A percentile compares a stretch with the other conserved stretches of the same genome.
Conservation (phyloP, 2,329 filamentous ascomycete species). For the Emericellopsis atlantica region DNA sequence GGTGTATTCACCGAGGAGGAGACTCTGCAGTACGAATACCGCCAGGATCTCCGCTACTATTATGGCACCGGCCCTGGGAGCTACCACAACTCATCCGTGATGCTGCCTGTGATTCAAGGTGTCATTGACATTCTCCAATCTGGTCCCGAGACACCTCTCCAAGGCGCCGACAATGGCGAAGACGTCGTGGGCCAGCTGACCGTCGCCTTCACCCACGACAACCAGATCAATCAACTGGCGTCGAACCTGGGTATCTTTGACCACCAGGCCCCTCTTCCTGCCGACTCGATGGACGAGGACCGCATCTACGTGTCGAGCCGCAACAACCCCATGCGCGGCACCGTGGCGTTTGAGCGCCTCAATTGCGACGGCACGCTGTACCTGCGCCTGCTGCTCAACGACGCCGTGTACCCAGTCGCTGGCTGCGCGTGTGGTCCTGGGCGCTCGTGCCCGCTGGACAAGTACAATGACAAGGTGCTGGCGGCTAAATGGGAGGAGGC, state of each 20-base stretch:
- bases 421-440: slow-evolving; percentile 43
- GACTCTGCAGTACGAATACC: slow-evolving; percentile 51
- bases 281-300: slow-evolving; percentile 28
- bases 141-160: slow-evolving; percentile 37
- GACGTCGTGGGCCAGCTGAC: slow-evolving; percentile 44
- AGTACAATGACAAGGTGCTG: slow-evolving; percentile 13
- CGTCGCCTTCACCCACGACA: slow-evolving; percentile 52
- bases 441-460: slow-evolving; percentile 31
- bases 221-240: slow-evolving; percentile 50
- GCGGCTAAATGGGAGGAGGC: neutral
- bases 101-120: slow-evolving; percentile 46
- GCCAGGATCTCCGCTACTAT: slow-evolving; percentile 56
- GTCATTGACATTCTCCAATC: slow-evolving; percentile 38
- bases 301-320: slow-evolving; percentile 42
- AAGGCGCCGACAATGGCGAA: slow-evolving; percentile 25
- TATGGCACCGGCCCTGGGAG: slow-evolving; percentile 49
- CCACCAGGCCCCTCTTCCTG: slow-evolving; percentile 33
- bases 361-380: slow-evolving; percentile 26
- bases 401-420: slow-evolving; percentile 38
- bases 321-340: slow-evolving; percentile 51
- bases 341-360: slow-evolving; percentile 50
- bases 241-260: slow-evolving; percentile 50
- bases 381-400: slow-evolving; percentile 5
- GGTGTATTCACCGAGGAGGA: slow-evolving; percentile 48
- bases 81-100: slow-evolving; percentile 39